Base-by-base conservation (phyloP, 2,329 filamentous ascomycete genomes). In the Sarocladium kiliense region DNA sequence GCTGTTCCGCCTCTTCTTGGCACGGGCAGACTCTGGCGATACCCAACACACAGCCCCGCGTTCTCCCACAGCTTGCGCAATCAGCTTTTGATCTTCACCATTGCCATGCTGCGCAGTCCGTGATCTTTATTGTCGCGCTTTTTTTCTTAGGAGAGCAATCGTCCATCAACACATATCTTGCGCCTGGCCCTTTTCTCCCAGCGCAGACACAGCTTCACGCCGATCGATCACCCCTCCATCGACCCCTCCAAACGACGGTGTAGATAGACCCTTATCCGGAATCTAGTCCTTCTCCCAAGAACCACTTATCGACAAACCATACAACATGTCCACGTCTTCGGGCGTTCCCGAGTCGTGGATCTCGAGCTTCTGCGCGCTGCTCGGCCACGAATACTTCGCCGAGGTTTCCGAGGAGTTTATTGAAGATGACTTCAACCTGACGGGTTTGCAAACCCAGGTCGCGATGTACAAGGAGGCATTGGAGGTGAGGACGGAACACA, bases 361-460 rank as follows among this genome's bases (percentile, higher is more conserved):
- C 76, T 88, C 91, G 60, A 95, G 92, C 57, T 99, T 97, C 72
- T 99, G 94, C 78, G 91, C 90, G 37, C 79, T 97, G 45, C 82
- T 97, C 58, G 94, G 94, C 59, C 94, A 99, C 71, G 94, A 99
- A 73, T 99, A 97, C 76, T 99, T 99, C 72, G 94, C 94, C 59
- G 94, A 99, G 77, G 93, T 99, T 53, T 94, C 91, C 45, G 94
- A 99, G 74, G 94, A 99, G 67, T 99, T 99, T 66, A 97, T 99
- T 68, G 94, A 99, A 72, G 94, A 99, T 84, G 94, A 99, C 73
- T 99, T 99, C 80, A 99, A 99, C 73, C 79, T 99, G 61, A 99
- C 94, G 1, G 94, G 94, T 51, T 79, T 99, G 65, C 91, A 96
- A 73, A 89, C 87, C 58, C 93, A 97, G 74, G 94, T 99, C 54